A percentile compares a stretch with the other conserved stretches of the same genome.
Evolutionary conservation across 2,329 filamentous ascomycete species (phyloP).

Genomic region (Stemphylium vesicarium): DNA sequence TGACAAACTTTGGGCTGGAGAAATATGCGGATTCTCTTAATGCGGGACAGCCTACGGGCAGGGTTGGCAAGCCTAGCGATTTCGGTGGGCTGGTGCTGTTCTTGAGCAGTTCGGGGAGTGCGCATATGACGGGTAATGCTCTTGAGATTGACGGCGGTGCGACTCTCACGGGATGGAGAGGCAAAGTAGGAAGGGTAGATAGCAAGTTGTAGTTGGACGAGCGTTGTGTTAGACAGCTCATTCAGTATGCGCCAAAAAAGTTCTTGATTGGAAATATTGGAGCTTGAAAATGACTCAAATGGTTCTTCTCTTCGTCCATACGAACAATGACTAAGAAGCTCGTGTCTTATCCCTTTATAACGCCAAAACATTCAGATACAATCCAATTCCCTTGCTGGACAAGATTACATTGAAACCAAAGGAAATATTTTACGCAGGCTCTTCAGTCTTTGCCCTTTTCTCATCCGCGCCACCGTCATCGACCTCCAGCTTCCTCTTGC

Average conservation of each 20-base stretch:
- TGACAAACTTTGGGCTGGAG: slow-evolving; percentile 61
- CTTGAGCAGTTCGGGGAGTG: slow-evolving; percentile 46
- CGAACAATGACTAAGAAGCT: not conserved
- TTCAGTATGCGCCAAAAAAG: too few species aligned
- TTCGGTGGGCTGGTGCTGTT: slow-evolving; percentile 57
- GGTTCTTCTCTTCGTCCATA: not conserved
- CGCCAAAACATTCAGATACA: not conserved
- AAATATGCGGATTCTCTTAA: slow-evolving; percentile 58
- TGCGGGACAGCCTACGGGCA: slow-evolving; percentile 53
- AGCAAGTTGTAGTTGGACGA: slow-evolving; percentile 31
- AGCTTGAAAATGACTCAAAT: not conserved
- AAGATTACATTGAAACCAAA: not conserved
- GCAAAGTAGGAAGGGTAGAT: slow-evolving; percentile 32
- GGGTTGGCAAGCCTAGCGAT: slow-evolving; percentile 56
- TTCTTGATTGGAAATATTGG: not conserved
- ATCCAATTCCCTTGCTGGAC: not conserved
- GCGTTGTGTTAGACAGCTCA: too few species aligned
- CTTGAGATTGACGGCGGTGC: slow-evolving; percentile 58
- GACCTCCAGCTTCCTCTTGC: slow-evolving; percentile 45
- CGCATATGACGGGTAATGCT: slow-evolving; percentile 57
- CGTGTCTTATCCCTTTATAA: not conserved
- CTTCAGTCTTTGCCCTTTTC: slow-evolving; percentile 45
- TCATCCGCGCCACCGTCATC: slow-evolving; percentile 31
- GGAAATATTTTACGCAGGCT: slow-evolving; percentile 15
- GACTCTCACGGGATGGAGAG: slow-evolving; percentile 52